These are phyloP conservation scores for Carex scoparia DNA, from an alignment of 176 grass and related monocot species.

Conservation along the genomic window DNA sequence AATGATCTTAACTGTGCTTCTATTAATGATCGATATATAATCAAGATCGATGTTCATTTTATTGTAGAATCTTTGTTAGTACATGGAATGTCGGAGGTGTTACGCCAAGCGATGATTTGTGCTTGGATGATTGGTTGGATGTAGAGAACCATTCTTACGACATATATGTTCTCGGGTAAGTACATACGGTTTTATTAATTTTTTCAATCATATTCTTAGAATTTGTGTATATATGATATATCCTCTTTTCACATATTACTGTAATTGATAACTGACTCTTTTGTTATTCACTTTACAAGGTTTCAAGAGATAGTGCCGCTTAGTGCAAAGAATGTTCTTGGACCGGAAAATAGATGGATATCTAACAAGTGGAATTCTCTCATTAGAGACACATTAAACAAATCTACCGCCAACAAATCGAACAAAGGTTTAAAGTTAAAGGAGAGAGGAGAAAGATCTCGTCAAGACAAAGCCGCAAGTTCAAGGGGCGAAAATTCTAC, in stretches of 20 bases:
- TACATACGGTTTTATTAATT: constrained; percentile 33
- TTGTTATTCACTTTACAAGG: constrained; percentile 32
- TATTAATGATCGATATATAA: background rate
- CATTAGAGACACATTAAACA: constrained; percentile 62
- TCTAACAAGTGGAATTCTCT: constrained; percentile 79
- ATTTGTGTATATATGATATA: background rate
- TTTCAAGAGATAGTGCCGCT: constrained; percentile 97
- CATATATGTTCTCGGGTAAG: constrained; percentile 97
- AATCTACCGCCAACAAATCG: background rate
- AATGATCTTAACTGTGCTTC: constrained; percentile 20
- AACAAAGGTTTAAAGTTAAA: background rate
- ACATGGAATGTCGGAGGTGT: constrained; percentile 93
- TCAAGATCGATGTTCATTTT: constrained; percentile 9
- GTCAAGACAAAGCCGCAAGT: constrained; percentile 28
- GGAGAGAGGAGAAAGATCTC: background rate
- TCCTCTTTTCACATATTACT: background rate
- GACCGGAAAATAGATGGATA: constrained; percentile 52
- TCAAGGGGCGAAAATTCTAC: constrained; percentile 22
- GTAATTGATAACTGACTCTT: background rate
- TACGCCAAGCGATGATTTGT: constrained; percentile 51
- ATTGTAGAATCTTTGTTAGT: constrained; percentile 64
- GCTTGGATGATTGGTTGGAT: constrained; percentile 89
- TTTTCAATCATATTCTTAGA: background rate
- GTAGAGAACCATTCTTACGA: constrained; percentile 46
- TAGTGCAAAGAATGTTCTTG: constrained; percentile 75